Evolutionary conservation across 1,139 yeast genomes (phyloP).

Genomic region (Meyerozyma athensensis): DNA sequence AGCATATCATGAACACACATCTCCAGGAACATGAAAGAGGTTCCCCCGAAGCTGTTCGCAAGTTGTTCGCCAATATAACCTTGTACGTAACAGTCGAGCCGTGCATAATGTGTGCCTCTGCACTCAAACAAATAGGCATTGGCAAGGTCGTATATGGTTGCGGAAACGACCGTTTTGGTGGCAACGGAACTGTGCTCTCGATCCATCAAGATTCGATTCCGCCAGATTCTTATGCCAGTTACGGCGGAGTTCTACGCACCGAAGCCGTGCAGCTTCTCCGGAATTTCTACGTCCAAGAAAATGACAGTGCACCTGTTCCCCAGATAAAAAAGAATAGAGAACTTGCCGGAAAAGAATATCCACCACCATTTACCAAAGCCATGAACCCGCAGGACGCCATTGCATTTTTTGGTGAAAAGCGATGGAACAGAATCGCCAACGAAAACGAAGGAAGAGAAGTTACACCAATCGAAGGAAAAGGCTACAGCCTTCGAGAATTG

Average conservation of each 20-base stretch:
- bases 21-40: conserved; percentile 13
- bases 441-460: neutral
- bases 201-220: conserved; percentile 46
- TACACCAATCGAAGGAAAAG: conserved; percentile 3
- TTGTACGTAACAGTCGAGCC: conserved; percentile 97
- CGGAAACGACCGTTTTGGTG: conserved; percentile 93
- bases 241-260: conserved; percentile 74
- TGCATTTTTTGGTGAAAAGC: conserved; percentile 44
- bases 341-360: conserved; percentile 64
- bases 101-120: conserved; percentile 97
- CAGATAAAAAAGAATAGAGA: conserved; percentile 69
- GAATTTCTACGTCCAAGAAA: conserved; percentile 79
- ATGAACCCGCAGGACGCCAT: conserved; percentile 38
- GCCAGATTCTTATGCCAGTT: conserved; percentile 42
- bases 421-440: conserved; percentile 11
- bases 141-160: conserved; percentile 81
- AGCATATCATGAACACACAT: conserved; percentile 33
- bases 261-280: conserved; percentile 82
- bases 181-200: conserved; percentile 81
- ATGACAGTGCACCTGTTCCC: conserved; percentile 79
- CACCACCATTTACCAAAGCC: conserved; percentile 38
- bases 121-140: conserved; percentile 75
- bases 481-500: conserved; percentile 2
- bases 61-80: conserved; percentile 46
- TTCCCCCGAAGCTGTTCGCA: conserved; percentile 14